Evolutionary conservation across 164 flowering plant genomes (phyloP).

Genomic region (Piper betle): DNA sequence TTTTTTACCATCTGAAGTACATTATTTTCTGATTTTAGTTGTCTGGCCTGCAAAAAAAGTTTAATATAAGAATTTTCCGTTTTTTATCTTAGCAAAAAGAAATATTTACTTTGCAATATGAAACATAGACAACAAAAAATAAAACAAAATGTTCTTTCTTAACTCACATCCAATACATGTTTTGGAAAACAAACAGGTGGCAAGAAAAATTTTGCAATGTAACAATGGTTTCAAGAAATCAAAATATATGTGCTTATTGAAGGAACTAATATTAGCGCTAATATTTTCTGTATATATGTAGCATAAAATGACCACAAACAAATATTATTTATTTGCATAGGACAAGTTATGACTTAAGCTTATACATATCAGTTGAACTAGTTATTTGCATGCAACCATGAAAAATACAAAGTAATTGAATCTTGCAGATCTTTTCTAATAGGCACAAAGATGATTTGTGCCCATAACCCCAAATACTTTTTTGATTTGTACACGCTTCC

Average conservation of each 20-base stretch:
- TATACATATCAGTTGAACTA: too few relatives aligned
- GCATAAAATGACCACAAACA: too few relatives aligned
- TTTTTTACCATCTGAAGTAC: constrained; percentile 68
- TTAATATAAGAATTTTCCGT: constrained; percentile 2
- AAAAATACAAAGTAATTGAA: background rate
- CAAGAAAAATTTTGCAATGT: too few relatives aligned
- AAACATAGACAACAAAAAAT: too few relatives aligned
- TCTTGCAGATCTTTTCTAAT: background rate
- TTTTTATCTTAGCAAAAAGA: background rate
- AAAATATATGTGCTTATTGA: too few relatives aligned
- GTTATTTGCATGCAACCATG: too few relatives aligned
- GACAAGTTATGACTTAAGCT: too few relatives aligned
- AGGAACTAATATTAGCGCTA: too few relatives aligned
- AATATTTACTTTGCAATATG: background rate
- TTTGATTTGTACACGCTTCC: background rate
- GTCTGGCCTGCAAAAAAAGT: constrained; percentile 38
- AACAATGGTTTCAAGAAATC: too few relatives aligned
- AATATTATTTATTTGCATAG: too few relatives aligned
- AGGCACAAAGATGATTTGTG: background rate
- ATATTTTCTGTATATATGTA: too few relatives aligned
- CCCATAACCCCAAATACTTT: background rate
- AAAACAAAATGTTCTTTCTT: background rate
- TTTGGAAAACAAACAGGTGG: background rate
- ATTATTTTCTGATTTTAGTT: constrained; percentile 48
- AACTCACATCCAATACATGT: background rate